These are phyloP conservation scores for Colletotrichum graminicola DNA, from an alignment of 2,329 filamentous ascomycete species.

Conservation along the genomic window DNA sequence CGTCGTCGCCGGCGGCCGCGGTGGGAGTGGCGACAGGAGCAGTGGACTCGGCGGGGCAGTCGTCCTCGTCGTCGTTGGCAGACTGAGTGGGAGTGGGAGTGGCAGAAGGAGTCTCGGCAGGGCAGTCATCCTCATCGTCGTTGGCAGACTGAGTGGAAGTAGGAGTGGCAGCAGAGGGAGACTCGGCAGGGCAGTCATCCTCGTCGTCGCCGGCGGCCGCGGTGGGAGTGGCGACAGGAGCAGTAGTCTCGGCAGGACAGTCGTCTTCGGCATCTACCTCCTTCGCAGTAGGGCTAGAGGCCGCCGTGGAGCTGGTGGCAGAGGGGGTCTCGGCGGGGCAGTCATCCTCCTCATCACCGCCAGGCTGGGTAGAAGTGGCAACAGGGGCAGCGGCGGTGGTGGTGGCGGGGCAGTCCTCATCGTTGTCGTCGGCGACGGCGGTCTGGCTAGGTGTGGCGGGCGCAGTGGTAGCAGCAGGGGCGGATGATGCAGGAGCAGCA, in stretches of 20 bases:
- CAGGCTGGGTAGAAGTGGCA: slow-evolving; percentile 8
- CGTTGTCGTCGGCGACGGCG: not conserved
- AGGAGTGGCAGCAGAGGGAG: slow-evolving; percentile 26
- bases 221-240: slow-evolving; percentile 18
- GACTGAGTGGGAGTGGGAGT: slow-evolving; percentile 2
- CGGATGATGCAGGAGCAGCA: slow-evolving; percentile 1
- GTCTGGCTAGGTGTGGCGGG: slow-evolving; percentile 16
- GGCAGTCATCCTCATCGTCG: slow-evolving; percentile 12
- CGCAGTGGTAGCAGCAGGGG: slow-evolving; percentile 14
- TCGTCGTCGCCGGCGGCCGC: slow-evolving; percentile 27
- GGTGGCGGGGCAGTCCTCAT: slow-evolving; percentile 22
- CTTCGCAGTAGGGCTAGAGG: slow-evolving; percentile 16
- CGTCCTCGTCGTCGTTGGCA: slow-evolving; percentile 24
- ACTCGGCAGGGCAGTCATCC: slow-evolving; percentile 35
- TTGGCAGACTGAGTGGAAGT: slow-evolving; percentile 1
- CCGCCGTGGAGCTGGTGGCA: slow-evolving; percentile 17
- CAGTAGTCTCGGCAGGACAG: slow-evolving; percentile 28
- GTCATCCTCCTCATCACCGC: slow-evolving; percentile 28
- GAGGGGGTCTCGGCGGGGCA: slow-evolving; percentile 29
- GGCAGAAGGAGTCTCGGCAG: slow-evolving; percentile 14
- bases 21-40: slow-evolving; percentile 10
- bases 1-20: slow-evolving; percentile 26
- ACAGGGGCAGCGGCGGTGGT: slow-evolving; percentile 4
- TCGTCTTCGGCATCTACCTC: slow-evolving; percentile 30
- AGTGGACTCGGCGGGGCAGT: slow-evolving; percentile 25